Evolutionary conservation across 129 eudicot species (phyloP), one percentile per base, ranked within the genome.

Genomic region (Solidago caesia): DNA sequence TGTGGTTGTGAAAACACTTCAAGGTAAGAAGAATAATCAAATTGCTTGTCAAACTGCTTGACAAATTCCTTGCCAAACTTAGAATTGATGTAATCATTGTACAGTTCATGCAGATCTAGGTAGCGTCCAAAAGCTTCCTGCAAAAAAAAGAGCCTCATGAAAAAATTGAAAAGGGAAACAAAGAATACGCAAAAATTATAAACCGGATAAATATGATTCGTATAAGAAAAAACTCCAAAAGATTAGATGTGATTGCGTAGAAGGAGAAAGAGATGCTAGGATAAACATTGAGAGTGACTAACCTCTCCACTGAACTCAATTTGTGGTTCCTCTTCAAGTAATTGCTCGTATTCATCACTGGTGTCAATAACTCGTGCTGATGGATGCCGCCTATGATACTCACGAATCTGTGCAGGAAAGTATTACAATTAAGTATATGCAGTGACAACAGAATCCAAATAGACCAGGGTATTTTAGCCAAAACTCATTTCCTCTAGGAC

Each of bases 241-340:
- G 16, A 42, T 14, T 25, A 52, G 14, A 66, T 66, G 13, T 1
- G 16, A 66, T 41, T 8, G 6, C 26, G 12, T 39, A 41, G 25
- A 64, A 1, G 33, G 10, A 73, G n/a, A 8, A 6, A 77, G 44
- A 39, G n/a, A 33, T 5, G 56, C 39, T 33, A 33, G 42, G 27
- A 21, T 3, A 25, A 67, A 49, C 51, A 11, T 7, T 5, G 12
- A 55, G 63, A 77, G 80, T 51, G 58, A 81, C 71, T 49, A 67
- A 95, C 99, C 99, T 95, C 99, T 73, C 97, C 99, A 68, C 93
- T 95, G 63, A 95, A 95, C 81, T 95, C 99, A 82, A 95, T 76
- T 63, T 71, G 82, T 9, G 96, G 97, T 77, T 95, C 99, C 79
- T 91, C 97, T 71, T 91, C 86, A 26, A 95, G 92, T 71, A 91